A percentile compares a stretch with the other conserved stretches of the same genome.
phyloP scores from a whole-genome alignment of 345 rosid genomes.

The Corchorus olitorius region DNA sequence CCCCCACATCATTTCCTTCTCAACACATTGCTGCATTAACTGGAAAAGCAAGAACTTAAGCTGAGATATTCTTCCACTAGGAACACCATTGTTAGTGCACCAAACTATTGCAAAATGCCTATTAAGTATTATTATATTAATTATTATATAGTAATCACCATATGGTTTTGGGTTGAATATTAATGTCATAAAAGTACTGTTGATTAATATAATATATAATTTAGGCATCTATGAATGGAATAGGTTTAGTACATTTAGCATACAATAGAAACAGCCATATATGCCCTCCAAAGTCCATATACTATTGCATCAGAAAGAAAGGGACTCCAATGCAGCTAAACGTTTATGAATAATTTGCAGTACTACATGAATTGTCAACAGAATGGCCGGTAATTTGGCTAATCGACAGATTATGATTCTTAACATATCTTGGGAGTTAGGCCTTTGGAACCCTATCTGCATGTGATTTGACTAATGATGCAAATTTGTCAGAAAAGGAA shows the following conservation, averaged over 20 bases:
- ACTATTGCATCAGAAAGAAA: neutral
- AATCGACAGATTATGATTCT: constrained; percentile 17
- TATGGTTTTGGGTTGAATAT: neutral
- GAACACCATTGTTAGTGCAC: constrained; percentile 21
- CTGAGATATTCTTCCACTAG: neutral
- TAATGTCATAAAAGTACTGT: neutral
- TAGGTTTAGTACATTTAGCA: neutral
- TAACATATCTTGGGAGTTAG: neutral
- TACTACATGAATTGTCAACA: neutral
- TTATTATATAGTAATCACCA: neutral
- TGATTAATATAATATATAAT: neutral
- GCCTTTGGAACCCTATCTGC: neutral
- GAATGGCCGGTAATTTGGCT: neutral
- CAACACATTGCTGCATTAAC: neutral
- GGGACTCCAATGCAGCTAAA: neutral
- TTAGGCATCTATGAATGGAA: neutral
- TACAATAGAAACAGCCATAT: neutral
- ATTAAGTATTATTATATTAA: neutral
- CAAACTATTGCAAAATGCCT: constrained; percentile 10
- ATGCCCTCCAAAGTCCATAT: neutral
- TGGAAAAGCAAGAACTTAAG: constrained; percentile 17
- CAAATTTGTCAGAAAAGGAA: neutral
- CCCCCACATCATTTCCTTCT: constrained; percentile 18
- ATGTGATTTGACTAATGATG: neutral
- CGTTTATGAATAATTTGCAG: neutral